Evolutionary conservation across 2,329 filamentous ascomycete genomes (phyloP).

Genomic region (Hymenoscyphus linearis): DNA sequence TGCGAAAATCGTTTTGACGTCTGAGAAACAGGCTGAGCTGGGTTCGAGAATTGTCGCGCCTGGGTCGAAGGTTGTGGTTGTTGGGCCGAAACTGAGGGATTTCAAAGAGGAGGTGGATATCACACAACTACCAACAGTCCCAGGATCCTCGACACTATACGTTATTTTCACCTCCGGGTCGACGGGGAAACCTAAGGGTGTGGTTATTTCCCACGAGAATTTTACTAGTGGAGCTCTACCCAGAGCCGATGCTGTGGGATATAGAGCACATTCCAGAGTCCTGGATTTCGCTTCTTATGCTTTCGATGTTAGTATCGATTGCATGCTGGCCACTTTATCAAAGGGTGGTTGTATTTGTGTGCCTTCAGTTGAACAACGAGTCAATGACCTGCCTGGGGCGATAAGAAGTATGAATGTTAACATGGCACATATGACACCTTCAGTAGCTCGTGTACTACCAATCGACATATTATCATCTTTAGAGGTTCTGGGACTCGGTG

Average conservation of each 20-base stretch:
- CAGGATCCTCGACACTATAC: constrained; percentile 1
- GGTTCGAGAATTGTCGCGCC: not conserved
- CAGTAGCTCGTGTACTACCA: constrained; percentile 21
- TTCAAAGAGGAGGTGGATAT: not conserved
- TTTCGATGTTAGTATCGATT: constrained; percentile 35
- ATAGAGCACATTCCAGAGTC: constrained; percentile 5
- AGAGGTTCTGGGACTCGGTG: constrained; percentile 20
- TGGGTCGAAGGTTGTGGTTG: not conserved
- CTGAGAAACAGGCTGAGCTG: constrained; percentile 1
- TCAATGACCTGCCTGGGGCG: constrained; percentile 33
- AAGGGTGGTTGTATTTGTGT: constrained; percentile 36
- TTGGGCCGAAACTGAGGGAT: not conserved
- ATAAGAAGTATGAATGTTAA: constrained; percentile 19
- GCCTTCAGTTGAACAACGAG: constrained; percentile 34
- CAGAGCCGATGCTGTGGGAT: constrained; percentile 1
- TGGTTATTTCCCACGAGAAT: constrained; percentile 12
- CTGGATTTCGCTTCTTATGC: constrained; percentile 11
- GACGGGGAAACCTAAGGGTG: constrained; percentile 11
- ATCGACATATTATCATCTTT: constrained; percentile 17
- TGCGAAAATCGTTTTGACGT: constrained; percentile 1
- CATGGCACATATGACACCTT: constrained; percentile 22
- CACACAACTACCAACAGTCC: not conserved
- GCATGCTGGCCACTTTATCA: constrained; percentile 21
- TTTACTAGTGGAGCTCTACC: constrained; percentile 2
- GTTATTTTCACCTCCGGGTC: constrained; percentile 30